These are phyloP conservation scores for Dactylonectria macrodidyma DNA, from an alignment of 2,329 filamentous ascomycete species.

Conservation along the genomic window DNA sequence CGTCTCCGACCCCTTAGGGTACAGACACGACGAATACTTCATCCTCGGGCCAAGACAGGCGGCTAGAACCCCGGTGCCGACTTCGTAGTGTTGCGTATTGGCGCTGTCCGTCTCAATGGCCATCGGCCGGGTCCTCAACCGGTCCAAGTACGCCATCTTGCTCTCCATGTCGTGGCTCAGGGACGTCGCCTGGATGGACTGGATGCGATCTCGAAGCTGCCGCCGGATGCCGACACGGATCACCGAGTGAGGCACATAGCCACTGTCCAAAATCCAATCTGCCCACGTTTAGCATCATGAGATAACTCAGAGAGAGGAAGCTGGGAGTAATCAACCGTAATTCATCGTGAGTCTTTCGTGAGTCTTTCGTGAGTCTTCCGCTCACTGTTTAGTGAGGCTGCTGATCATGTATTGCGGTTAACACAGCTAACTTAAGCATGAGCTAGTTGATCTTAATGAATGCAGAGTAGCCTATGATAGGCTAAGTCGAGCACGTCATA, in stretches of 20 bases:
- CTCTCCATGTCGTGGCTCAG: constrained; percentile 67
- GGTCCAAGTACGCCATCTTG: constrained; percentile 76
- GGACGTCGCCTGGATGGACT: constrained; percentile 67
- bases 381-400: background rate
- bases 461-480: background rate
- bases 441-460: background rate
- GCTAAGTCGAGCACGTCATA: constrained; percentile 21
- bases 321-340: constrained; percentile 26
- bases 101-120: constrained; percentile 77
- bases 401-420: background rate
- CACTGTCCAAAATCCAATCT: constrained; percentile 75
- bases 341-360: constrained; percentile 24
- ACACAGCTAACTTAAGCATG: background rate
- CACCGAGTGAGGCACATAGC: constrained; percentile 74
- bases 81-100: constrained; percentile 81
- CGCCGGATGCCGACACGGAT: constrained; percentile 77
- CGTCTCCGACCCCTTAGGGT: constrained; percentile 74
- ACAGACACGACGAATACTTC: constrained; percentile 81
- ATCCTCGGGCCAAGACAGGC: constrained; percentile 77
- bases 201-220: constrained; percentile 74
- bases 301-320: background rate
- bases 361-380: background rate
- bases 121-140: constrained; percentile 73
- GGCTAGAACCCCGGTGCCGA: constrained; percentile 74
- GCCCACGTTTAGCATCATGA: background rate